phyloP scores from a whole-genome alignment of 1,284 basidiomycete genomes.

The Polyporus tsugae region DNA sequence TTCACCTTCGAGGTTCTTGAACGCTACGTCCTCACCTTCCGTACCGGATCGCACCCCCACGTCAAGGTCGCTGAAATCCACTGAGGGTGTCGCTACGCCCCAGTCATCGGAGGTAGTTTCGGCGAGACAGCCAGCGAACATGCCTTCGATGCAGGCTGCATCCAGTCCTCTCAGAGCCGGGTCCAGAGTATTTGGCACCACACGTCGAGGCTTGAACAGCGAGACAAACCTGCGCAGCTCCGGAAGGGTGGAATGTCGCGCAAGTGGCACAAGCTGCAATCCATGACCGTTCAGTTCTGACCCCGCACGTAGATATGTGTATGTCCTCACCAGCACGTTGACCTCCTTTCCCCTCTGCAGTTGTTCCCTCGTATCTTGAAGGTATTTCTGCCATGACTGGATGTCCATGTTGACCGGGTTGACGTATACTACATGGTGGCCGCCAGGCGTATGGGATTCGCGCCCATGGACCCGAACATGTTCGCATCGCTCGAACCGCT shows the following conservation, averaged over 20 bases:
- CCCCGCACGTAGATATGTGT: background rate
- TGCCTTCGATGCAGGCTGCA: slow-evolving; percentile 70
- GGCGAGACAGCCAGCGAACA: slow-evolving; percentile 67
- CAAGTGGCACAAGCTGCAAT: slow-evolving; percentile 79
- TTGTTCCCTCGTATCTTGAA: slow-evolving; percentile 52
- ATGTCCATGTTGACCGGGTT: slow-evolving; percentile 77
- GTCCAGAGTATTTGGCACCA: slow-evolving; percentile 85
- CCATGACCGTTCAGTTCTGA: slow-evolving; percentile 7
- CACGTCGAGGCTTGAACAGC: slow-evolving; percentile 76
- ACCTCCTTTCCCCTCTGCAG: slow-evolving; percentile 57
- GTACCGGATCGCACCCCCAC: slow-evolving; percentile 27
- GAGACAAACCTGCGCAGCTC: slow-evolving; percentile 84
- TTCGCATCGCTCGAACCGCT: slow-evolving; percentile 79
- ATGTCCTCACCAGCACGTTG: slow-evolving; percentile 60
- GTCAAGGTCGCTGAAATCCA: slow-evolving; percentile 34
- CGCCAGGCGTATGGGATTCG: slow-evolving; percentile 43
- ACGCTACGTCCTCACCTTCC: slow-evolving; percentile 51
- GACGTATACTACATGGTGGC: slow-evolving; percentile 74
- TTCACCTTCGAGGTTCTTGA: slow-evolving; percentile 68
- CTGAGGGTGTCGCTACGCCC: slow-evolving; percentile 11
- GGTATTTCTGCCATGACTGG: slow-evolving; percentile 69
- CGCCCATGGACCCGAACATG: slow-evolving; percentile 58
- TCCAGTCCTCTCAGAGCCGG: slow-evolving; percentile 69
- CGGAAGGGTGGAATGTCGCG: slow-evolving; percentile 85
- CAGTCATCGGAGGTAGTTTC: slow-evolving; percentile 31